Evolutionary conservation across 2,329 filamentous ascomycete species (phyloP), one percentile per base, ranked within the genome.

Genomic region (Fusarium irregulare): DNA sequence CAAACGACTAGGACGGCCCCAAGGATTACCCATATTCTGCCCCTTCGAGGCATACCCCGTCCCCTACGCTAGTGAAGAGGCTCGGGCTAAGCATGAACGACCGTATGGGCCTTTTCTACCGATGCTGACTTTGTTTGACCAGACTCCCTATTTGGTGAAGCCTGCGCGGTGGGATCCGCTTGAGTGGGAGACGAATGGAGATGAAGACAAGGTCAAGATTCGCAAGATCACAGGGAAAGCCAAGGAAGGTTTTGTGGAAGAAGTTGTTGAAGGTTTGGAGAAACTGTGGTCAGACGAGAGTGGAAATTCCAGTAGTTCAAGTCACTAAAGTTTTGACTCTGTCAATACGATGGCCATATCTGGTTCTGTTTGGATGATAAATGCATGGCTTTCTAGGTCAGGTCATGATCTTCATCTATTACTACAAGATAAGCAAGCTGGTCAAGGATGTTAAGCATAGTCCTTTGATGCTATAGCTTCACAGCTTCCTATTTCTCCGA

Each of bases 121-220:
- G 6, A 27, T 67, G 2, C 12, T 53, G 23, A 63, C 47, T 6
- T 13, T n/a, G n/a, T 9, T n/a, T 3, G 1, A 12, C 3, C 27
- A 3, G 4, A 18, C 4, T 1, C 14, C 10, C 2, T 32, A 3
- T 3, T 23, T 44, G 46, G 9, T 16, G 4, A 20, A 57, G 11
- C 10, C 47, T 0, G 46, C 64, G 0, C 41, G 41, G 10, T 42
- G 56, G 21, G 64, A 67, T 23, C 64, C 64, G 18, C 46, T 41
- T 20, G 59, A 64, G 11, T 49, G n/a, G 28, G 13, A 25, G 4
- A n/a, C n/a, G 13, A 62, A 62, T 7, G 20, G 13, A 12, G 1
- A 8, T 18, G 25, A 12, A 23, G 10, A 1, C 9, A 56, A 6
- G 14, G 6, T 3, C 10, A 28, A 48, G 23, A 34, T 49, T 18